These are phyloP conservation scores for Wilhelminamyces savonicus DNA, from an alignment of 805 yeast species.

Conservation along the genomic window DNA sequence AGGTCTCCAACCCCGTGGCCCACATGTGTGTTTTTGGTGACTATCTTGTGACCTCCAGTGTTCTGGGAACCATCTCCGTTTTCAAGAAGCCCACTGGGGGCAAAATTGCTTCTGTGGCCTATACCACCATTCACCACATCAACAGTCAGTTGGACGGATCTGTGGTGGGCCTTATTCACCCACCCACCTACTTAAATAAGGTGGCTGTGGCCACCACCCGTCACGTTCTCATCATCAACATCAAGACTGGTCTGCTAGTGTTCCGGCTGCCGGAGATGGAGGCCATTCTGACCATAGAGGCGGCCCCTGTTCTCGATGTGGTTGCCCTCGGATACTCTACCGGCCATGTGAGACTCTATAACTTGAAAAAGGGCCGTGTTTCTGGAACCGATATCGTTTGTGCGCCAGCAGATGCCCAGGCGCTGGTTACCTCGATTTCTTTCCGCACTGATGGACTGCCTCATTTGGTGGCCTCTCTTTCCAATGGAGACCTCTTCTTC, in stretches of 20 bases:
- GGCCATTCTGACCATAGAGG: slow-evolving; percentile 58
- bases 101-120: slow-evolving; percentile 54
- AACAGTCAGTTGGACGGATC: slow-evolving; percentile 60
- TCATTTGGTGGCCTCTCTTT: slow-evolving; percentile 73
- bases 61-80: slow-evolving; percentile 40
- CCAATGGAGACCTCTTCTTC: slow-evolving; percentile 77
- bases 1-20: slow-evolving; percentile 32
- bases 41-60: slow-evolving; percentile 51
- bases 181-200: slow-evolving; percentile 90
- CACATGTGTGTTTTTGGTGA: slow-evolving; percentile 70
- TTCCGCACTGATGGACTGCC: slow-evolving; percentile 89
- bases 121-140: slow-evolving; percentile 52
- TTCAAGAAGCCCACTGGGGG: slow-evolving; percentile 43
- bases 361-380: slow-evolving; percentile 58
- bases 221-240: slow-evolving; percentile 57
- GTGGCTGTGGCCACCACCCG: slow-evolving; percentile 73
- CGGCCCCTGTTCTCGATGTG: slow-evolving; percentile 83
- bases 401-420: slow-evolving; percentile 31
- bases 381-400: slow-evolving; percentile 44
- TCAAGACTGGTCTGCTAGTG: slow-evolving; percentile 69
- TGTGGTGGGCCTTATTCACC: slow-evolving; percentile 66
- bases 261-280: slow-evolving; percentile 46
- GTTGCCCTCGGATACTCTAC: slow-evolving; percentile 68
- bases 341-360: slow-evolving; percentile 62
- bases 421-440: slow-evolving; percentile 55